Percentiles rank a stretch among this genome's conserved stretches.
These are phyloP conservation scores for Eimeria necatrix DNA, from an alignment of 169 alveolate species.

Conservation along the genomic window DNA sequence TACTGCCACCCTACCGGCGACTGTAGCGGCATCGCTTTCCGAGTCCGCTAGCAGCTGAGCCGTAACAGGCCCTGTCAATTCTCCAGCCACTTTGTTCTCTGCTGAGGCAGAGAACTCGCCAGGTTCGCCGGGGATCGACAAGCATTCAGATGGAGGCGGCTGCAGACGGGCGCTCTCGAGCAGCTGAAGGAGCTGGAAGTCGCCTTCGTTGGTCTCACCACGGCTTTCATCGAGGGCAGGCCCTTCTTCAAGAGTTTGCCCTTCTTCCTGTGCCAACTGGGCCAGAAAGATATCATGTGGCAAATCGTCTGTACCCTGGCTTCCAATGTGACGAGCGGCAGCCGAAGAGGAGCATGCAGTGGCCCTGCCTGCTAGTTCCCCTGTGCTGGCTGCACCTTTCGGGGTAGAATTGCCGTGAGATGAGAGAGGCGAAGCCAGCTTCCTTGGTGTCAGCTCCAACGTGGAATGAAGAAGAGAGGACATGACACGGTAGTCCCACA, in stretches of 20 bases:
- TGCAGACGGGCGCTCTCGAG: conserved; percentile 55
- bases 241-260: not conserved
- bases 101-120: not conserved
- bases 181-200: conserved; percentile 64
- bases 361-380: not conserved
- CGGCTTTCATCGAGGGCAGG: not conserved
- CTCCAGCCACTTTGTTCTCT: not conserved
- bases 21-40: not conserved
- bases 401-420: not conserved
- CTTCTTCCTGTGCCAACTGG: conserved; percentile 25
- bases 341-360: not conserved
- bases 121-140: not conserved
- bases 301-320: not conserved
- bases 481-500: conserved; percentile 59
- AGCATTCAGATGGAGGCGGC: not conserved
- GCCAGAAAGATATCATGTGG: conserved; percentile 43
- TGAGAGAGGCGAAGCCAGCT: not conserved
- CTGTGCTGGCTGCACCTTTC: not conserved
- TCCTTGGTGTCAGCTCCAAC: not conserved
- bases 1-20: not conserved
- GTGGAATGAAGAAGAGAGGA: conserved; percentile 20
- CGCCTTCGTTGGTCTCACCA: conserved; percentile 29
- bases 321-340: not conserved
- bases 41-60: not conserved
- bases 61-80: not conserved